Evolutionary conservation across 2,329 filamentous ascomycete genomes (phyloP), one percentile per base, ranked within the genome.

Genomic region (Acephala macrosclerotiorum): DNA sequence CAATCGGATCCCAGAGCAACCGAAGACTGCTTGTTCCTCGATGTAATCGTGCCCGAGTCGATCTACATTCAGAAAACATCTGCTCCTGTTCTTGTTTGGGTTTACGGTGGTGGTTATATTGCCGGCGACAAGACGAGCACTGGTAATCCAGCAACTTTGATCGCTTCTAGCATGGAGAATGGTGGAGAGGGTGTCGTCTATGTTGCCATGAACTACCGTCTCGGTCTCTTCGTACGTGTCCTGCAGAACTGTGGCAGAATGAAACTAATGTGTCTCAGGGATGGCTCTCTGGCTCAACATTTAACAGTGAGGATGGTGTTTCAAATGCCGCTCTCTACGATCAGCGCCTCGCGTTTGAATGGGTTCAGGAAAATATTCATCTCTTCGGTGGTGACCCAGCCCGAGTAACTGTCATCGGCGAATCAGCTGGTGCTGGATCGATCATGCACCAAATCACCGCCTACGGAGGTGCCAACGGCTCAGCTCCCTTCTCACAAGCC

Each of bases 371-470:
- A 45, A 77, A 86, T 65, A 86, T 87, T 61, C 76, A 82, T 69
- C 74, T 80, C 14, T 88, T 88, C 68, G 85, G 86, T 12, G 86
- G 86, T 14, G 82, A 87, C 72, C 75, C 80, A 2, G 73, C 77
- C 2, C 77, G 79, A n/a, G 80, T 87, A 47, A 86, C 84, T 0
- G 77, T 86, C 16, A 78, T 85, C 20, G 84, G 84, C 7, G 76
- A 83, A 66, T 83, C 80, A n/a, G 83, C 85, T 9, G 85, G 85
- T 33, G 84, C 78, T 7, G 84, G 83, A 0, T 83, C 80, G 2
- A 81, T 88, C 64, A 79, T 85, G 75, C 84, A 87, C 68, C 84
- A 87, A 63, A 82, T 87, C 66, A 87, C 84, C 29, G 78, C 83
- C 0, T 84, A 79, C 65, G 84, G 83, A 36, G 83, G 82, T 1